phyloP scores from a whole-genome alignment of 1,139 yeast species.

The Wickerhamomyces sp. region DNA sequence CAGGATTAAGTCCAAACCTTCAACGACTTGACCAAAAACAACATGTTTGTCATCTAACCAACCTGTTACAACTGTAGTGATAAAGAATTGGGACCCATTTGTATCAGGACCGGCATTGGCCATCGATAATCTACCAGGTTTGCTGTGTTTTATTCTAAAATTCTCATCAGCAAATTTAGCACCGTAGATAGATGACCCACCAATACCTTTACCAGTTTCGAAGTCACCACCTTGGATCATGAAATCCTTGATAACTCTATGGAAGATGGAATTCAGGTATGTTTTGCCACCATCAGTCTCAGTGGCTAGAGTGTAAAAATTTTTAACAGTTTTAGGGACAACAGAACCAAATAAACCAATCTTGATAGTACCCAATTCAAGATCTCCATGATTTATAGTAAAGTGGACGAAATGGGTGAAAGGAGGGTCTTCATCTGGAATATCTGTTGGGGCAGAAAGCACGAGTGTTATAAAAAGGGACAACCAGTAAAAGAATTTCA shows the following conservation, averaged over 20 bases:
- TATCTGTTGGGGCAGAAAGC: conserved; percentile 6
- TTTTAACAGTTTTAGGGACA: conserved; percentile 71
- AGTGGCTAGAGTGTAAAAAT: conserved; percentile 62
- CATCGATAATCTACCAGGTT: conserved; percentile 69
- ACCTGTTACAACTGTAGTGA: conserved; percentile 57
- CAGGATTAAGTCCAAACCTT: conserved; percentile 57
- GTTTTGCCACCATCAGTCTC: conserved; percentile 42
- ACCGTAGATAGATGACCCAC: conserved; percentile 75
- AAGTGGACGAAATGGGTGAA: conserved; percentile 59
- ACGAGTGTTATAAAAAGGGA: conserved; percentile 3
- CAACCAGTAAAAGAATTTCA: conserved; percentile 8
- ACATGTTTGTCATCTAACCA: conserved; percentile 72
- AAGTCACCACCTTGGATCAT: conserved; percentile 88
- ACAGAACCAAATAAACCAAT: conserved; percentile 68
- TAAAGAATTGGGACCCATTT: conserved; percentile 76
- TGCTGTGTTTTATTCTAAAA: conserved; percentile 57
- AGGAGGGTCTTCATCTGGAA: conserved; percentile 41
- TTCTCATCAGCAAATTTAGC: conserved; percentile 66
- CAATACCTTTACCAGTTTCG: conserved; percentile 81
- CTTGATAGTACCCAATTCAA: conserved; percentile 57
- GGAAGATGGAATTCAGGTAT: conserved; percentile 60
- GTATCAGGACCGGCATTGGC: conserved; percentile 80
- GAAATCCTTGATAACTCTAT: conserved; percentile 69
- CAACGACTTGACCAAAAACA: conserved; percentile 75
- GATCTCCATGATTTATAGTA: conserved; percentile 54